Base-by-base conservation (phyloP, 345 rosid genomes). In the Aquilaria yunnanensis region DNA sequence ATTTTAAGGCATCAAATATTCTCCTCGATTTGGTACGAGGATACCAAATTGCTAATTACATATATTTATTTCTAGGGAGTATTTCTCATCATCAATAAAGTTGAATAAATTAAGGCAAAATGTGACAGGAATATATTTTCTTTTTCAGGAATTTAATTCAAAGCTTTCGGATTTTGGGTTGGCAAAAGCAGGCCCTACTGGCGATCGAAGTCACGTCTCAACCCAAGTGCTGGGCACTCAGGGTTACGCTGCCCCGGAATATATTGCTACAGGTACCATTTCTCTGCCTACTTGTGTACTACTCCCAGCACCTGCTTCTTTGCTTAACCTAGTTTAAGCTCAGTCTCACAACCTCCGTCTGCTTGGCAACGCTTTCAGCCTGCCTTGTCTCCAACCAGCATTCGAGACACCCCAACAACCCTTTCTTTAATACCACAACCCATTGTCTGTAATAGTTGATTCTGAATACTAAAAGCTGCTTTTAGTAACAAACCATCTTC, bases 1-100 rank as follows among this genome's bases (percentile, higher is more conserved):
- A 92, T 80, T 85, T 92, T 47, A 89, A 92, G 80, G 72, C 95
- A 62, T 75, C 90, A 33, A 92, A 92, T 74, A 78, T 92, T 61
- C 85, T 92, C 13, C 74, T 89, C 12, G 96, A 92, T 74, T 71
- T 77, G 69, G 96, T 89, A 82, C 29, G 80, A 62, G 33, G 9
- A 50, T 50, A 14, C n/a, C 4, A 7, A 23, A 54, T 23, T 23
- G 23, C 23, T 23, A 23, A 23, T 1, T 23, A 23, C 23, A 23
- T 23, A 23, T 23, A 23, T 23, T 23, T 23, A 23, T 23, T 23
- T 23, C 23, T 23, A 23, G 23, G 23, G 23, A 23, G 23, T 23
- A 23, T 23, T 23, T 23, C 23, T 23, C 23, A 23, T 23, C 23
- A 23, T 23, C 23, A 54, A 5, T 54, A 14, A 50, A 50, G n/a